These are phyloP conservation scores for Marasmius oreades DNA, from an alignment of 1,284 basidiomycete species.

Conservation along the genomic window DNA sequence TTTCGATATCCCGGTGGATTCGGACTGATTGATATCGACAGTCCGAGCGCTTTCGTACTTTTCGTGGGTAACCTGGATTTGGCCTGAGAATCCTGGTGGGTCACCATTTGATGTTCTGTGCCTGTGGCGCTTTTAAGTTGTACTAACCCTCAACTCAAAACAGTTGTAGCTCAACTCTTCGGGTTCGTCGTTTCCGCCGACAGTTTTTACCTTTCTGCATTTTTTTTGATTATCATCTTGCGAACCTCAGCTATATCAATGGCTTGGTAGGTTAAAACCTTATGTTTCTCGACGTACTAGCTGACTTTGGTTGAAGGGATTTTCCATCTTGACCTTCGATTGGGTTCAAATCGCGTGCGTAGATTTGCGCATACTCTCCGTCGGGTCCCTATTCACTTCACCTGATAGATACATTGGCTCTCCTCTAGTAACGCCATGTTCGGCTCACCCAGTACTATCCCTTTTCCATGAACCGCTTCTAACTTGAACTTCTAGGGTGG, in stretches of 20 bases:
- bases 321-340: conserved; percentile 46
- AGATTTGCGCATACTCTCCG: not conserved
- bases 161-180: conserved; percentile 39
- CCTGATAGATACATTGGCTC: conserved; percentile 43
- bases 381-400: conserved; percentile 1
- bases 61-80: conserved; percentile 54
- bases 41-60: conserved; percentile 60
- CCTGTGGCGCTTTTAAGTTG: not conserved
- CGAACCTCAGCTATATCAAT: conserved; percentile 28
- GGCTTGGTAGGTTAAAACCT: conserved; percentile 46
- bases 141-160: no score
- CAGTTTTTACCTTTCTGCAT: not conserved
- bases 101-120: conserved; percentile 15
- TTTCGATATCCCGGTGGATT: not conserved
- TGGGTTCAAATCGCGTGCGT: conserved; percentile 57
- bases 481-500: conserved; percentile 40
- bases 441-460: conserved; percentile 2
- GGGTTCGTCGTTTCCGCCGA: conserved; percentile 55
- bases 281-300: not conserved
- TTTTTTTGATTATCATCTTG: not conserved
- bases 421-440: conserved; percentile 52
- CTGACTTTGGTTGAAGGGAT: conserved; percentile 22
- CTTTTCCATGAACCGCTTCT: not conserved
- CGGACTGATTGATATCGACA: conserved; percentile 11
- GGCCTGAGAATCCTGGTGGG: conserved; percentile 35